Evolutionary conservation across 331 rosid genomes (phyloP).

Genomic region (Phaseolus coccineus): DNA sequence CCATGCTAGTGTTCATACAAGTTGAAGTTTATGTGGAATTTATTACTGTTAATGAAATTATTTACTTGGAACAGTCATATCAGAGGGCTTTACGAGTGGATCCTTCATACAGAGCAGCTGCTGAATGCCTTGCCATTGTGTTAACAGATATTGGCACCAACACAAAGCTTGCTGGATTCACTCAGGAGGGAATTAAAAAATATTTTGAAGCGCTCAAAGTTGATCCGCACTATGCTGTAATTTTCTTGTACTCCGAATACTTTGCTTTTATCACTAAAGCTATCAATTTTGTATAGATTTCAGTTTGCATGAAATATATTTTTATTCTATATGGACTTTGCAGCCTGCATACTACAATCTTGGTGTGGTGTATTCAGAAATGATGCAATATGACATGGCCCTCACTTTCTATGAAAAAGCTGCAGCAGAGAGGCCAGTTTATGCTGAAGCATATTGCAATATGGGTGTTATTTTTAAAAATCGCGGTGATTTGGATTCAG

Average conservation of each 20-base stretch:
- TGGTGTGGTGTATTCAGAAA: conserved; percentile 92
- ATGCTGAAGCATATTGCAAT: conserved; percentile 94
- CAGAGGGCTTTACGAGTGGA: conserved; percentile 84
- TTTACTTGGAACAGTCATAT: conserved; percentile 72
- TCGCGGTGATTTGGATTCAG: conserved; percentile 83
- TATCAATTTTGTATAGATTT: neutral
- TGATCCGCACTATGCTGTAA: conserved; percentile 90
- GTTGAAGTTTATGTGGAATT: conserved; percentile 32
- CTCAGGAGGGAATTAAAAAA: conserved; percentile 89
- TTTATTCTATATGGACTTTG: conserved; percentile 30
- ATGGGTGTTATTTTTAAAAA: conserved; percentile 91
- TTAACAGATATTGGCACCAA: conserved; percentile 91
- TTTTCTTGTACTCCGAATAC: conserved; percentile 30
- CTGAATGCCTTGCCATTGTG: conserved; percentile 87
- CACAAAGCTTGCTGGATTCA: conserved; percentile 83
- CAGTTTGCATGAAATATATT: conserved; percentile 24
- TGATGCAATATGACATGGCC: conserved; percentile 88
- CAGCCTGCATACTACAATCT: conserved; percentile 94
- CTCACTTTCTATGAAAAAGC: conserved; percentile 88
- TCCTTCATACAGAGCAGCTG: conserved; percentile 77
- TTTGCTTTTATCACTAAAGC: neutral
- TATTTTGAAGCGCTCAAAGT: conserved; percentile 84
- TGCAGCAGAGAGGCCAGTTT: conserved; percentile 87
- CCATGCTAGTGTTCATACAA: conserved; percentile 33
- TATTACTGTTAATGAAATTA: conserved; percentile 19